Evolutionary conservation across 2,329 filamentous ascomycete genomes (phyloP).

Genomic region (Samsoniella hepiali): DNA sequence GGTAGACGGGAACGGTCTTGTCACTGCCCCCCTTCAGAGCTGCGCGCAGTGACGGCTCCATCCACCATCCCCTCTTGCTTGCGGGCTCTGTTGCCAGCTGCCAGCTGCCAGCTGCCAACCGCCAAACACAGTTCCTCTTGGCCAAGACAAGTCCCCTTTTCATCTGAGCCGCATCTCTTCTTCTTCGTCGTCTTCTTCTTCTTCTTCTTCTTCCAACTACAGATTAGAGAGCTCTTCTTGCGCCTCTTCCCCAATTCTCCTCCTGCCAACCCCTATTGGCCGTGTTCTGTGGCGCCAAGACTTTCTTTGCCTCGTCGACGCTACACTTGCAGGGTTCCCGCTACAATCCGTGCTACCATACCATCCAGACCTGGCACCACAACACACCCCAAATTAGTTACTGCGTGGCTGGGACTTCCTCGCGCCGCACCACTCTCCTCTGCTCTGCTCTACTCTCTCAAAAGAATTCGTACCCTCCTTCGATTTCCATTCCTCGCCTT

Average conservation of each 20-base stretch:
- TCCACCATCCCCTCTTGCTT: neutral
- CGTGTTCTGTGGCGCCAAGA: conserved; percentile 3
- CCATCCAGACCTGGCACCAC: conserved; percentile 1
- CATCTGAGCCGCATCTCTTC: neutral
- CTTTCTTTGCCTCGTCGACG: conserved; percentile 12
- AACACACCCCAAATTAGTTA: neutral
- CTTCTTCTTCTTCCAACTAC: neutral
- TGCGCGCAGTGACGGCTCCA: neutral
- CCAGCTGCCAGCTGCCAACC: neutral
- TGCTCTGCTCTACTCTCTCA: neutral
- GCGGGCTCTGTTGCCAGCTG: neutral
- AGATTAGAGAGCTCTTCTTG: neutral
- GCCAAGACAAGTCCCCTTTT: neutral
- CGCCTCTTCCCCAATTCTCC: neutral
- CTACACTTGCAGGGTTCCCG: conserved; percentile 16
- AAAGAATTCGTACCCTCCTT: conserved; percentile 3
- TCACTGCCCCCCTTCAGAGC: neutral
- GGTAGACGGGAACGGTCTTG: neutral
- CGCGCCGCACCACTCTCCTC: neutral
- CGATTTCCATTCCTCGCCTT: neutral
- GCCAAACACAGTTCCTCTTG: neutral
- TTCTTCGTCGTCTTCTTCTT: neutral
- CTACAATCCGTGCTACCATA: conserved; percentile 7
- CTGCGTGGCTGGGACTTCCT: conserved; percentile 14
- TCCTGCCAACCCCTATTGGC: conserved; percentile 6